These are phyloP conservation scores for Fusarium anthophilum DNA, from an alignment of 2,329 filamentous ascomycete species.

Conservation along the genomic window DNA sequence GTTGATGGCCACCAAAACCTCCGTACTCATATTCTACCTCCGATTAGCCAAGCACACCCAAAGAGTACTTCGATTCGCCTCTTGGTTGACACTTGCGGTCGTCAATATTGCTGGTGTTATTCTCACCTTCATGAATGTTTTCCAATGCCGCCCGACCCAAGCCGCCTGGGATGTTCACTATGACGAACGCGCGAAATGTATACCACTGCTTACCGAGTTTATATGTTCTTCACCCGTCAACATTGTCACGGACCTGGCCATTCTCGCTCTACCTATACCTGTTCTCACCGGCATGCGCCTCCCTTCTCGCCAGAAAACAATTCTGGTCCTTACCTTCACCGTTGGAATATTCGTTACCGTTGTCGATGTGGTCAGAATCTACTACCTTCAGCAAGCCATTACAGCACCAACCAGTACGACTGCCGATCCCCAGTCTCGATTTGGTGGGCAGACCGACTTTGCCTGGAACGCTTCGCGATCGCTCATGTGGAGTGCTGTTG, in stretches of 20 bases:
- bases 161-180: conserved; percentile 68
- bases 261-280: conserved; percentile 87
- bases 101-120: conserved; percentile 83
- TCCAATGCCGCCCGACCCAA: conserved; percentile 81
- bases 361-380: conserved; percentile 89
- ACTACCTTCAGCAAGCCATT: conserved; percentile 83
- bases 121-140: conserved; percentile 85
- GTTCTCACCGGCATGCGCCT: conserved; percentile 87
- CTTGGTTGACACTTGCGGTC: conserved; percentile 79
- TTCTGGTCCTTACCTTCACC: conserved; percentile 85
- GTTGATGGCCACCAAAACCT: conserved; percentile 90
- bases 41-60: conserved; percentile 81
- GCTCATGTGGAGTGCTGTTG: conserved; percentile 93
- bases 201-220: conserved; percentile 69
- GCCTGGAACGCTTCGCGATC: conserved; percentile 82
- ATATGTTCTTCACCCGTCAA: conserved; percentile 87
- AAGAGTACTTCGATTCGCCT: conserved; percentile 79
- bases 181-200: conserved; percentile 54
- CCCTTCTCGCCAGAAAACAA: conserved; percentile 85
- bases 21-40: conserved; percentile 91
- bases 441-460: conserved; percentile 64
- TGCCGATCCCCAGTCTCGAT: conserved; percentile 53
- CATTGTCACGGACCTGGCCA: conserved; percentile 88
- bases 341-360: conserved; percentile 88
- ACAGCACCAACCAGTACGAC: conserved; percentile 51